A percentile compares a stretch with the other conserved stretches of the same genome.
phyloP scores from a whole-genome alignment of 371 early-diverging fungal genomes.

The Haplosporangium sp. region DNA sequence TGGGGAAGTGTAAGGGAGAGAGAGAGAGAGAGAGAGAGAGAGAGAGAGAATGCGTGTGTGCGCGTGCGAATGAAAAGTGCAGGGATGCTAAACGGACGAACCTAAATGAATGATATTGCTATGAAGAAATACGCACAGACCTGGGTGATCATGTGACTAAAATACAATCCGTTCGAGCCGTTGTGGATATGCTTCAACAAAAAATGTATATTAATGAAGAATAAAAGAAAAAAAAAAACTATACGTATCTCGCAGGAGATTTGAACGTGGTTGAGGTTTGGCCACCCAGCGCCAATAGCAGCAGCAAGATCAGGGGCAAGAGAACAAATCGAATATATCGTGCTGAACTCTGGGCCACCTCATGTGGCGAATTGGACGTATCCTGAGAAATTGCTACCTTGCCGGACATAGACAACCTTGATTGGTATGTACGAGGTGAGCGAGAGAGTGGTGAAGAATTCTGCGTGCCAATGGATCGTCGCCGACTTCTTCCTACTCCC shows the following conservation, averaged over 20 bases:
- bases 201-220: not conserved
- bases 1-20: no score
- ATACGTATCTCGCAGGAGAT: conserved; percentile 24
- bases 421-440: not conserved
- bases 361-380: conserved; percentile 28
- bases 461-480: conserved; percentile 1
- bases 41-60: no score
- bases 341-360: conserved; percentile 23
- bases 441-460: conserved; percentile 24
- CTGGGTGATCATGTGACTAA: no score
- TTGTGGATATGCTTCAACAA: no score
- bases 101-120: no score
- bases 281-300: conserved; percentile 29
- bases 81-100: no score
- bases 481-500: not conserved
- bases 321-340: conserved; percentile 40
- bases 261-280: conserved; percentile 38
- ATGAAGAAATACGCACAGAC: no score
- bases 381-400: conserved; percentile 3
- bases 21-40: no score
- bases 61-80: no score
- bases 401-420: not conserved
- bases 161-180: no score
- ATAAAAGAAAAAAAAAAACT: no score
- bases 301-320: conserved; percentile 27